Base-by-base conservation (phyloP, 2,329 filamentous ascomycete genomes). In the Aspergillus brasiliensis region DNA sequence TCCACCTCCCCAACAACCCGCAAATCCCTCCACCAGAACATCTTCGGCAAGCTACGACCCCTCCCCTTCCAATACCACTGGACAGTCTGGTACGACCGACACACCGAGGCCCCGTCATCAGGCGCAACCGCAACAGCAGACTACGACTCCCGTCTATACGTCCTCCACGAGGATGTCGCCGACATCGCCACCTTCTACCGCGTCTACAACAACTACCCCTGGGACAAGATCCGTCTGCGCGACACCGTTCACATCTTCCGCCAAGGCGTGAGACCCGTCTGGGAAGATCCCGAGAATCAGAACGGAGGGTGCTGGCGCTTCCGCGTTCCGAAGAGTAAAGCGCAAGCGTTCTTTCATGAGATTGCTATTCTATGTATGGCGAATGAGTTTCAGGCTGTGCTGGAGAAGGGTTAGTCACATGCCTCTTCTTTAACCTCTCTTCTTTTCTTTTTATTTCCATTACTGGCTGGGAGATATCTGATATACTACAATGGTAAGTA, bases 271-370 rank as follows among this genome's bases (percentile, higher is more conserved):
- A 85, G 84, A 64, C 90, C 90, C 58, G 81, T 92, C 67, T 92
- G 90, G 90, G 90, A 92, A 78, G 94, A 98, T 74, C 86, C 91
- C 42, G 88, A 95, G 69, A 97, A 97, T 77, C 82, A 89, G 61
- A 84, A 88, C 62, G 94, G 94, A 55, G 94, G 94, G 52, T 90
- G 90, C 74, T 97, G 92, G 92, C 96, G 92, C 21, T 96, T 98
- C 78, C 88, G 93, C 53, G 89, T 97, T 47, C 88, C 89, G 64
- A 97, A 96, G 81, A 83, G 82, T 62, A 83, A 85, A 5, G 83
- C 82, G 2, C 85, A 87, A 2, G 89, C 67, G 3, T 76, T 76
- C 57, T 76, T 76, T 40, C 73, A 76, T 59, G 73, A 76, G 59
- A 67, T 74, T 60, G 68, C 69, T 13, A 73, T 76, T 55, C 58